phyloP scores from a whole-genome alignment of 257 asterid genomes.

The Penstemon eatonii region DNA sequence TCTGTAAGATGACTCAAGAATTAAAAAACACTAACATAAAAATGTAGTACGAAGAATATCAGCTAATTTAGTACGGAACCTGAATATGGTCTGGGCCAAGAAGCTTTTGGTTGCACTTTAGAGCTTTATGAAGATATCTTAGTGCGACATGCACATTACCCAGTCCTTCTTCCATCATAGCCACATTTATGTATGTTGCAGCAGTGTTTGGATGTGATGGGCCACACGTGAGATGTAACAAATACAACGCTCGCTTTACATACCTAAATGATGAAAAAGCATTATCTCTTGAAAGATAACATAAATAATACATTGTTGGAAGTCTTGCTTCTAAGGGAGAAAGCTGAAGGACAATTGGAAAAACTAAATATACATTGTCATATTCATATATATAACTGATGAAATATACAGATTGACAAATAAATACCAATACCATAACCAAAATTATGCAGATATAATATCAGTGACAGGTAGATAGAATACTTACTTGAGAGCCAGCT shows the following conservation, averaged over 20 bases:
- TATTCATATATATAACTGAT: not conserved
- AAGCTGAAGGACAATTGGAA: conserved; percentile 6
- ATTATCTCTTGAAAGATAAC: conserved; percentile 19
- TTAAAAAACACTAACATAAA: conserved; percentile 12
- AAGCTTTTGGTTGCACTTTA: conserved; percentile 92
- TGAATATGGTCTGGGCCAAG: conserved; percentile 97
- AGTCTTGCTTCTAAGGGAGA: conserved; percentile 9
- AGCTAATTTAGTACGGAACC: conserved; percentile 43
- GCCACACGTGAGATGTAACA: conserved; percentile 88
- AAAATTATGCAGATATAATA: conserved; percentile 7
- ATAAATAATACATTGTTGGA: not conserved
- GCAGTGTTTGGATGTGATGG: conserved; percentile 98
- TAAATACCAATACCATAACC: not conserved
- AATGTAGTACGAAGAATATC: conserved; percentile 17
- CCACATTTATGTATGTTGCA: conserved; percentile 93
- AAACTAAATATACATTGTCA: conserved; percentile 8
- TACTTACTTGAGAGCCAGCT: conserved; percentile 87
- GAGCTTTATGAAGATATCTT: conserved; percentile 92
- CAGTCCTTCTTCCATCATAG: conserved; percentile 97
- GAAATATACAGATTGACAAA: conserved; percentile 4
- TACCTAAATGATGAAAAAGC: conserved; percentile 51
- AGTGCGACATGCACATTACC: conserved; percentile 94
- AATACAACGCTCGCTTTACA: conserved; percentile 83
- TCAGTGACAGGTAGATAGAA: conserved; percentile 14
- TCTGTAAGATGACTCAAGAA: conserved; percentile 12